phyloP scores from a whole-genome alignment of 352 stramenopile species.

The Phytopythium litorale region DNA sequence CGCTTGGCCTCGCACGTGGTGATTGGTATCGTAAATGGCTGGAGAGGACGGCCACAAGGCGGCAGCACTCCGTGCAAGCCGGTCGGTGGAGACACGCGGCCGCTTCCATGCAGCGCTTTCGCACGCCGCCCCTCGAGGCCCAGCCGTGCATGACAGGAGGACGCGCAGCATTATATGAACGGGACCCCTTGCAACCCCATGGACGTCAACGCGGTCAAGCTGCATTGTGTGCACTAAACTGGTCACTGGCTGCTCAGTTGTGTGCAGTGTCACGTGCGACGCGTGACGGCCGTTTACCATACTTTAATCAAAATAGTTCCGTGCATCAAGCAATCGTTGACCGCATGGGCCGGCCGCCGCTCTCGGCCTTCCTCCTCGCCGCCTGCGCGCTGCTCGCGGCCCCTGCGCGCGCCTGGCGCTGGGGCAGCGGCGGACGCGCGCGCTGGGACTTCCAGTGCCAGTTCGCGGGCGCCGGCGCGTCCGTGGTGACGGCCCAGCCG shows the following conservation, averaged over 20 bases:
- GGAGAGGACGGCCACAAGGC: not conserved
- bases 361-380: conserved; percentile 4
- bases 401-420: conserved; percentile 12
- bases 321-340: not conserved
- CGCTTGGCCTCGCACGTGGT: not conserved
- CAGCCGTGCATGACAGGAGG: not conserved
- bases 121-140: not conserved
- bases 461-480: conserved; percentile 20
- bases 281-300: no score
- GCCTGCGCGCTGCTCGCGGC: conserved; percentile 6
- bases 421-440: conserved; percentile 17
- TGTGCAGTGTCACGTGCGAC: no score
- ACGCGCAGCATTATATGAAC: conserved; percentile 9
- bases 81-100: not conserved
- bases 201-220: not conserved
- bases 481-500: conserved; percentile 10
- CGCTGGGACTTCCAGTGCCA: conserved; percentile 29
- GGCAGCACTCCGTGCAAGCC: conserved; percentile 25
- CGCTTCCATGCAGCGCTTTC: conserved; percentile 23
- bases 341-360: not conserved
- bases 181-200: not conserved
- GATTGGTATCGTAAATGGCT: not conserved
- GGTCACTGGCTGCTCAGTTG: no score
- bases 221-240: no score
- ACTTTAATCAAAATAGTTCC: not conserved